Base-by-base conservation (phyloP, 768 basidiomycete species). In the Lentinula boryana region DNA sequence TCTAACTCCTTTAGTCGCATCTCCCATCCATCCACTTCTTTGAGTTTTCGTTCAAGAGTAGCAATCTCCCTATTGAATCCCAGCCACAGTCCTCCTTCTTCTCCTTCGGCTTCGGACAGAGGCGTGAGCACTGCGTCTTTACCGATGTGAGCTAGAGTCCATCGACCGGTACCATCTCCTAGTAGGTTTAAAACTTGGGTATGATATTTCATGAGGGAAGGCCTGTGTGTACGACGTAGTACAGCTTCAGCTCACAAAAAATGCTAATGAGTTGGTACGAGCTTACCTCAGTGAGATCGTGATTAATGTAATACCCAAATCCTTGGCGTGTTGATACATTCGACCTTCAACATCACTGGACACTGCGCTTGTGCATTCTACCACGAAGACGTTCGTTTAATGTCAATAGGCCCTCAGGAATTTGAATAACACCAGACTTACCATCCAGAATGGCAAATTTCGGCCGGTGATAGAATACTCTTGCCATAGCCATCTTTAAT, bases 301-400 rank as follows among this genome's bases (percentile, higher is more conserved):
- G 60, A 98, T 89, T 51, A 98, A 80, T 0, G 95, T 95, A 68
- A 97, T 94, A 1, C 89, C 93, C 12, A 92, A 77, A 35, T 85
- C 80, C 72, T 97, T 97, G 32, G 91, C 88, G 64, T 92, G 86
- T 70, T 95, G 91, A 75, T 98, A 98, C 92, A 98, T 95, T 64
- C 85, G 79, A 0, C 95, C 95, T 71, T 98, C 95, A 21, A 98
- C 95, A 69, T 98, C 96, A 63, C 91, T 92, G 12, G 93, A 95
- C 9, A 98, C 93, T 0, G 95, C 96, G 59, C 90, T 93, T 5
- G 95, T 98, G 72, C 94, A 97, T 69, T 98, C 95, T 90, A 5
- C 6, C 7, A 8, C 9, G 51, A 60, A 31, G 32, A 10, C 32
- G 51, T 8, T 3, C 36, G 1, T 55, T 38, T 32, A 65, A 63